These are phyloP conservation scores for Malus hybrid DNA, from an alignment of 331 rosid species.

Conservation along the genomic window DNA sequence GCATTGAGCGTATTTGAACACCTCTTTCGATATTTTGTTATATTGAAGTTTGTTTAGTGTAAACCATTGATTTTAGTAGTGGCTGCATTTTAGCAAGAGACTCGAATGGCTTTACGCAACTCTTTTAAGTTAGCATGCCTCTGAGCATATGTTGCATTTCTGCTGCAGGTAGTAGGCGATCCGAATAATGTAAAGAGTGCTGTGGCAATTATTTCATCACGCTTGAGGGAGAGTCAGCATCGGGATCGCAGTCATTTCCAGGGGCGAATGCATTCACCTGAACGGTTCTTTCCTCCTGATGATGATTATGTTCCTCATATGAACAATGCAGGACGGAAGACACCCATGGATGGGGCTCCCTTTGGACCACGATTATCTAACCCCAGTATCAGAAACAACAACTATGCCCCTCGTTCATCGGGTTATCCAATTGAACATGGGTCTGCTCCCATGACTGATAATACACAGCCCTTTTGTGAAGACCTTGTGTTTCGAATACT, in stretches of 20 bases:
- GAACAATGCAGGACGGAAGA: constrained; percentile 51
- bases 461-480: constrained; percentile 51
- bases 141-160: background rate
- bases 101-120: too few species aligned
- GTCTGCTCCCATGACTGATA: constrained; percentile 44
- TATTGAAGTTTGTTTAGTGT: background rate
- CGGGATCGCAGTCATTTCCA: constrained; percentile 87
- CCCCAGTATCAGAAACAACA: constrained; percentile 47
- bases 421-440: constrained; percentile 56
- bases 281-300: constrained; percentile 71
- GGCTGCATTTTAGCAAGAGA: too few species aligned
- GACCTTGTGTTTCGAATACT: constrained; percentile 87
- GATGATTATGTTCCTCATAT: constrained; percentile 66
- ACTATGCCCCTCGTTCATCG: constrained; percentile 44
- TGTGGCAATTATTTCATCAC: constrained; percentile 56
- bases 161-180: constrained; percentile 85
- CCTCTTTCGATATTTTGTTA: background rate
- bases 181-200: constrained; percentile 68
- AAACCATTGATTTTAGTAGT: background rate
- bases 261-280: constrained; percentile 77
- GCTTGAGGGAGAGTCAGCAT: constrained; percentile 99
- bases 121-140: background rate
- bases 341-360: constrained; percentile 54
- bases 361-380: constrained; percentile 54
- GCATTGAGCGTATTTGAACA: background rate